These are phyloP conservation scores for Schwanniomyces etchellsii DNA, from an alignment of 1,139 yeast genomes.

Conservation along the genomic window DNA sequence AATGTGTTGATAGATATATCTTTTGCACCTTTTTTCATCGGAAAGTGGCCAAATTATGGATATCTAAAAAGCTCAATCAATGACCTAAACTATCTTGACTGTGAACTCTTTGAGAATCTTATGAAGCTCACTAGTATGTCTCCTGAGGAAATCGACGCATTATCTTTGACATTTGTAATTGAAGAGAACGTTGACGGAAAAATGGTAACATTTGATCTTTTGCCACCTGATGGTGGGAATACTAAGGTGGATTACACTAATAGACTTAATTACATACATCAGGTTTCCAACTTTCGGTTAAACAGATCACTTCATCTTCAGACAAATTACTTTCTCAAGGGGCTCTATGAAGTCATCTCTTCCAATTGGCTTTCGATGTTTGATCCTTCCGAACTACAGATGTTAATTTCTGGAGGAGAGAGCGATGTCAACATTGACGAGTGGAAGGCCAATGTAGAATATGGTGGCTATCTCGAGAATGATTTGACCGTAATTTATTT, in stretches of 20 bases:
- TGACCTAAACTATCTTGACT: conserved; percentile 70
- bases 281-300: conserved; percentile 72
- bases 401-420: conserved; percentile 77
- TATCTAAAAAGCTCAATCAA: conserved; percentile 59
- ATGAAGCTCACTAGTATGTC: conserved; percentile 55
- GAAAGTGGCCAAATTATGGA: conserved; percentile 51
- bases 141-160: conserved; percentile 47
- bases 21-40: conserved; percentile 83
- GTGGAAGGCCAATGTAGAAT: conserved; percentile 54
- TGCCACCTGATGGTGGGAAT: conserved; percentile 51
- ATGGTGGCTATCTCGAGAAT: conserved; percentile 59
- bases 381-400: conserved; percentile 76
- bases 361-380: conserved; percentile 80
- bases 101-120: conserved; percentile 59
- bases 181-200: conserved; percentile 38
- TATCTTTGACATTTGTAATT: conserved; percentile 66
- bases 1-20: conserved; percentile 74
- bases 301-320: conserved; percentile 59
- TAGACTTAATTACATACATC: conserved; percentile 69
- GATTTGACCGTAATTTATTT: conserved; percentile 57
- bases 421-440: conserved; percentile 68
- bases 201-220: conserved; percentile 46
- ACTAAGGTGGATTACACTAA: conserved; percentile 56
- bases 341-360: conserved; percentile 63
- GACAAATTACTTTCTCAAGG: conserved; percentile 61